A percentile compares a stretch with the other conserved stretches of the same genome.
These are phyloP conservation scores for Cordyceps cateniannulata DNA, from an alignment of 2,329 filamentous ascomycete genomes.

Conservation along the genomic window DNA sequence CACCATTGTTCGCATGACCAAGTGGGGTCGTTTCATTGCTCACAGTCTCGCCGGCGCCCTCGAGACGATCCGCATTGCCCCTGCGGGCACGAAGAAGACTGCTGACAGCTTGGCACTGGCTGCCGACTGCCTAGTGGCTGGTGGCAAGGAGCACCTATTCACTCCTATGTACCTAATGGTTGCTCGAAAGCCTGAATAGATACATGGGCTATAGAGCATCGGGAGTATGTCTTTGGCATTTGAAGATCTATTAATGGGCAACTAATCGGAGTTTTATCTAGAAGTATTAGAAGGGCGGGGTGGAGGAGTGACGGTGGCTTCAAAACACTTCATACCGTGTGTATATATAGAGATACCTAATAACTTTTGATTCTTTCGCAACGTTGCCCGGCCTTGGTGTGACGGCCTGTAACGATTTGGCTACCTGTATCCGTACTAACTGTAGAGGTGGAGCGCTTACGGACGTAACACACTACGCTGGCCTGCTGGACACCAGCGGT, in stretches of 20 bases:
- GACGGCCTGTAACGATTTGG: not conserved
- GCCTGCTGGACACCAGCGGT: too few species aligned
- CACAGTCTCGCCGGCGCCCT: slow-evolving; percentile 68
- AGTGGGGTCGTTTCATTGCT: slow-evolving; percentile 61
- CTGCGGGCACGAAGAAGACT: slow-evolving; percentile 77
- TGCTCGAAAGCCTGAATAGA: slow-evolving; percentile 62
- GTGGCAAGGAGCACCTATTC: slow-evolving; percentile 78
- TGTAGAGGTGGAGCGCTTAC: too few species aligned
- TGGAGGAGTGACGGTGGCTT: not conserved
- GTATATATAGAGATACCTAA: slow-evolving; percentile 13
- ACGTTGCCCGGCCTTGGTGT: not conserved
- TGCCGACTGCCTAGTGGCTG: slow-evolving; percentile 74
- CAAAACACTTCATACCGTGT: slow-evolving; percentile 8
- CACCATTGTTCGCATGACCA: slow-evolving; percentile 79
- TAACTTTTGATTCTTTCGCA: not conserved
- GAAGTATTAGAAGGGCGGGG: not conserved
- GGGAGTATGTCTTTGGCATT: not conserved
- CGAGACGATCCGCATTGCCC: slow-evolving; percentile 65
- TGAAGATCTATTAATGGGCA: not conserved
- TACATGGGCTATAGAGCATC: not conserved
- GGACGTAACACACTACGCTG: too few species aligned
- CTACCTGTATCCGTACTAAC: too few species aligned
- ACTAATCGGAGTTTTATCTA: not conserved
- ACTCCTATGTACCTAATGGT: slow-evolving; percentile 97
- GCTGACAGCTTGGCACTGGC: slow-evolving; percentile 73